Percentiles rank a stretch among this genome's conserved stretches.
These are phyloP conservation scores for Tricholoma flavovirens DNA, from an alignment of 768 basidiomycete genomes.

Conservation along the genomic window DNA sequence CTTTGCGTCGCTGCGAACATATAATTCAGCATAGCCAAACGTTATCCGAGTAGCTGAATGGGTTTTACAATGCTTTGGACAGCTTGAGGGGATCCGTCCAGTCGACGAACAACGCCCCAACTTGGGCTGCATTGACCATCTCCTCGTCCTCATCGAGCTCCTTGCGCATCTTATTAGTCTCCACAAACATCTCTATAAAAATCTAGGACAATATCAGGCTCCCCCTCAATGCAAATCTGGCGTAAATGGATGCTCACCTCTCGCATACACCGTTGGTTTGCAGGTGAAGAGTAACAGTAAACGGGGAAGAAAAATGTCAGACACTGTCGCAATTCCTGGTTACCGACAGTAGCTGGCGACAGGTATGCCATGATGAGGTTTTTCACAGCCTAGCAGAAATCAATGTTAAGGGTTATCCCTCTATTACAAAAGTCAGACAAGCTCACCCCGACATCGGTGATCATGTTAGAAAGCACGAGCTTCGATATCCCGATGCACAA, in stretches of 20 bases:
- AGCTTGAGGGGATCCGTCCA: conserved; percentile 71
- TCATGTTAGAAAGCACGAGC: conserved; percentile 70
- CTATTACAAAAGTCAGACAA: neutral
- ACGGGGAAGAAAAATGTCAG: conserved; percentile 82
- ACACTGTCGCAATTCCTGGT: conserved; percentile 82
- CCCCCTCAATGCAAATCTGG: neutral
- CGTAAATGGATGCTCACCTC: conserved; percentile 34
- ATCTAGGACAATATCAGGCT: conserved; percentile 31
- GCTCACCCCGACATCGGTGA: conserved; percentile 64
- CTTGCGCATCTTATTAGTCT: conserved; percentile 42
- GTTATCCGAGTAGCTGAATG: neutral
- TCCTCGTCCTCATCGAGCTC: conserved; percentile 54
- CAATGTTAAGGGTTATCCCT: conserved; percentile 36
- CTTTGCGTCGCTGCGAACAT: conserved; percentile 14
- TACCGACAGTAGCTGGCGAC: conserved; percentile 73
- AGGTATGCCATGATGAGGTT: conserved; percentile 53
- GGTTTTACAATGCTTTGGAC: conserved; percentile 26
- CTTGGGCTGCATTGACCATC: conserved; percentile 51
- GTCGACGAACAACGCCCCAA: conserved; percentile 60
- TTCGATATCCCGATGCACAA: conserved; percentile 82
- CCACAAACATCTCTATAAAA: conserved; percentile 45
- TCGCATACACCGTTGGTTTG: conserved; percentile 71
- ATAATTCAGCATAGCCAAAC: neutral
- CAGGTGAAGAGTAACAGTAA: conserved; percentile 75
- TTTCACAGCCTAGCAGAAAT: conserved; percentile 29